A percentile compares a stretch with the other conserved stretches of the same genome.
These are phyloP conservation scores for Magnusiomyces suaveolens DNA, from an alignment of 1,139 yeast species.

Conservation along the genomic window DNA sequence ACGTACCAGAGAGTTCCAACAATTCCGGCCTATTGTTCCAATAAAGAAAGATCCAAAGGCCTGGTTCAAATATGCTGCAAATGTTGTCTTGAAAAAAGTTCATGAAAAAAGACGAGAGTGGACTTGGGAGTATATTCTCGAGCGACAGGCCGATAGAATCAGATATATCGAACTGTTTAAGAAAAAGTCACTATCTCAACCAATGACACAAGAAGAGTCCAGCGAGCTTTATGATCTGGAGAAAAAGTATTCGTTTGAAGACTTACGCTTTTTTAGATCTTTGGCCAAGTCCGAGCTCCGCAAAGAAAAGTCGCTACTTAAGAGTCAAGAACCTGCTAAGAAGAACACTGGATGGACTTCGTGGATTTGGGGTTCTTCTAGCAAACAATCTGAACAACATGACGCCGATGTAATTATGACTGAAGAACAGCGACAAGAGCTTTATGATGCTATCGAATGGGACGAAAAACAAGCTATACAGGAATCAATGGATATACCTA, in stretches of 20 bases:
- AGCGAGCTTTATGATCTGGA: conserved; percentile 47
- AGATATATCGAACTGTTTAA: conserved; percentile 65
- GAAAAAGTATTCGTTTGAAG: conserved; percentile 56
- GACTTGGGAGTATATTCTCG: conserved; percentile 79
- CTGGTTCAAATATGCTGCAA: conserved; percentile 78
- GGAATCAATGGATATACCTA: conserved; percentile 56
- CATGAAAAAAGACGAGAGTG: conserved; percentile 72
- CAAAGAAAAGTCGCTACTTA: conserved; percentile 39
- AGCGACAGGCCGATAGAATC: conserved; percentile 62
- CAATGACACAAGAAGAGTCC: conserved; percentile 33
- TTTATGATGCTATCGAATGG: conserved; percentile 89
- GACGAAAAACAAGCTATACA: conserved; percentile 53
- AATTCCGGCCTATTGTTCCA: conserved; percentile 53
- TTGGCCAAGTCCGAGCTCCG: conserved; percentile 59
- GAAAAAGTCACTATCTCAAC: conserved; percentile 26
- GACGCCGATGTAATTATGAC: conserved; percentile 37
- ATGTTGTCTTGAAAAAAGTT: conserved; percentile 63
- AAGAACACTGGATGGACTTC: conserved; percentile 25
- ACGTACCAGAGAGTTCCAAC: conserved; percentile 66
- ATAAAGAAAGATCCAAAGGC: conserved; percentile 59
- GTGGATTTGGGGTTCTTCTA: conserved; percentile 33
- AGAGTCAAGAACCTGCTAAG: conserved; percentile 9
- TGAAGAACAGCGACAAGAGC: conserved; percentile 48
- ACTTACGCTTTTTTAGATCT: conserved; percentile 74
- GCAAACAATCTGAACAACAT: conserved; percentile 13